Evolutionary conservation across 176 grass and related monocot genomes (phyloP), one percentile per base, ranked within the genome.

Genomic region (Carex cristatella): DNA sequence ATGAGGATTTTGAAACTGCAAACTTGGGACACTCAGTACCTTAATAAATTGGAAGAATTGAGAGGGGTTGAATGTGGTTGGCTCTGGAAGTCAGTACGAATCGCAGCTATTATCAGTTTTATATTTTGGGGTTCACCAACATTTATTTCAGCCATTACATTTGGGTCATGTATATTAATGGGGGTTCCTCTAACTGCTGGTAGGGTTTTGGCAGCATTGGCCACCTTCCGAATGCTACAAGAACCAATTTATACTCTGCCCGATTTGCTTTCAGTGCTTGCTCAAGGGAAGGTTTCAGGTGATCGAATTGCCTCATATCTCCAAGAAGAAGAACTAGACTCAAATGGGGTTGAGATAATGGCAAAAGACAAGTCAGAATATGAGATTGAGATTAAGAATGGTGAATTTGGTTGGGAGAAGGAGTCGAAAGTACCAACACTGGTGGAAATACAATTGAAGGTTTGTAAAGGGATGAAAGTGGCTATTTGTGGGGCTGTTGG

Each of bases 1-100:
- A 99, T 99, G 90, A 95, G 86, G 89, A 95, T 99, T 79, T 83
- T 99, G 77, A 99, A 99, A 89, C 87, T 99, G 85, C 93, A 99
- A 92, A 91, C 93, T 88, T 99, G 96, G 96, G 96, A 99, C 79
- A 83, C 87, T 60, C 81, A 84, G 56, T 99, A 95, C 62, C 93
- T 99, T 88, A 86, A 94, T 32, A 99, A 94, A 85, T 72, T 99
- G 85, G 88, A 99, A 89, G 86, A 65, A 61, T 87, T 99, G 78
- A 82, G 96, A 44, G 83, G 68, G 3, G 81, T 87, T 0, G 96
- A 99, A 79, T 88, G 91, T 81, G 91, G 90, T 10, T 95, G 93
- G 89, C 62, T 99, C 72, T 99, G 91, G 91, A 92, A 86, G 84
- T 90, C 90, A 72, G 37, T 81, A 23, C 91, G 84, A 85, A 49